phyloP scores from a whole-genome alignment of 1,284 basidiomycete genomes.

The Agroathelia rolfsii region DNA sequence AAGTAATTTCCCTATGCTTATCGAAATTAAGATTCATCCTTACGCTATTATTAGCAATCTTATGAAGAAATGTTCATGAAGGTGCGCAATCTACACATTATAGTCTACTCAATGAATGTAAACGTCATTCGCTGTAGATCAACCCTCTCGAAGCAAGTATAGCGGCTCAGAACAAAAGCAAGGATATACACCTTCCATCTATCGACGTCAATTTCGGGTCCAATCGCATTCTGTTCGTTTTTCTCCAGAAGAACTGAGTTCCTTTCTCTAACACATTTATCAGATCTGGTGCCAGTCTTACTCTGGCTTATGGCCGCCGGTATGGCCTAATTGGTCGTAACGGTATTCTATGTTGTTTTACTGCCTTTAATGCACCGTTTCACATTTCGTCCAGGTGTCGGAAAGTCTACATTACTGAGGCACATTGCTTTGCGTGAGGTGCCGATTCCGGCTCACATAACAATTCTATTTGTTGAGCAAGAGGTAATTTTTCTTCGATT shows the following conservation, averaged over 20 bases:
- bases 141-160: slow-evolving; percentile 86
- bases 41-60: slow-evolving; percentile 50
- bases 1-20: slow-evolving; percentile 35
- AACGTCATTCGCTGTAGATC: slow-evolving; percentile 39
- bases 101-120: neutral
- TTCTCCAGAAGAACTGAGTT: slow-evolving; percentile 11
- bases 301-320: slow-evolving; percentile 80
- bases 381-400: slow-evolving; percentile 54
- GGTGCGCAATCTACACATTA: slow-evolving; percentile 23
- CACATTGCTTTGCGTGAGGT: slow-evolving; percentile 95
- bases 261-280: slow-evolving; percentile 4
- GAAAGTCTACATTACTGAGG: slow-evolving; percentile 95
- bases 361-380: slow-evolving; percentile 1
- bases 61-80: slow-evolving; percentile 99
- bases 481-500: slow-evolving; percentile 47
- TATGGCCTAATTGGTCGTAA: slow-evolving; percentile 84
- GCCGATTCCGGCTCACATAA: slow-evolving; percentile 87
- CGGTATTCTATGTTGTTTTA: slow-evolving; percentile 26
- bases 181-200: slow-evolving; percentile 91
- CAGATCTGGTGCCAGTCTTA: slow-evolving; percentile 77
- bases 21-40: neutral
- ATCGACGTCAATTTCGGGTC: slow-evolving; percentile 95
- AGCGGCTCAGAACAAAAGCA: slow-evolving; percentile 85
- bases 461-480: slow-evolving; percentile 97
- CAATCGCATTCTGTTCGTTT: slow-evolving; percentile 83